phyloP scores from a whole-genome alignment of 345 rosid genomes.

The Nasturtium officinale region DNA sequence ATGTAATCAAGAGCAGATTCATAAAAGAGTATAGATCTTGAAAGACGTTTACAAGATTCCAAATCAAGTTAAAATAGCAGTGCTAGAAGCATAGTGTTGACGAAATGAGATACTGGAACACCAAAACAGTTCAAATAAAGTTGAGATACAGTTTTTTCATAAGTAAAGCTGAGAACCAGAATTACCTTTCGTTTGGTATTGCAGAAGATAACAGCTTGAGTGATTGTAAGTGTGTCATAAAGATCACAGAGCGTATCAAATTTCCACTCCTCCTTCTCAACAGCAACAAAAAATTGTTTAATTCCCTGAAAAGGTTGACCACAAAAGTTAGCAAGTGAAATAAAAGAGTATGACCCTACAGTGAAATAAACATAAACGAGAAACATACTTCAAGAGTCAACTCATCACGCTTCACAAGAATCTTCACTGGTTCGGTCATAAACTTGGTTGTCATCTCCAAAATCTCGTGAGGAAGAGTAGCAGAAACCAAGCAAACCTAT shows the following conservation, averaged over 20 bases:
- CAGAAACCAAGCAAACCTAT: slow-evolving; percentile 92
- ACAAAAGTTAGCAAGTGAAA: slow-evolving; percentile 10
- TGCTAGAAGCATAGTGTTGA: not conserved
- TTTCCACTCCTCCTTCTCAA: slow-evolving; percentile 98
- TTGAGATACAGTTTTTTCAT: not conserved
- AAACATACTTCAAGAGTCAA: slow-evolving; percentile 82
- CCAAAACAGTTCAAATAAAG: slow-evolving; percentile 29
- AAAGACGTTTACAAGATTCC: not conserved
- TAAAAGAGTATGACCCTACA: not conserved
- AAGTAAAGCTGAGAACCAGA: slow-evolving; percentile 1
- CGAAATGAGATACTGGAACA: slow-evolving; percentile 36
- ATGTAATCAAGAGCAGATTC: not conserved
- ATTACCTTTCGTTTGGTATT: slow-evolving; percentile 92
- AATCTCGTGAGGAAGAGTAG: slow-evolving; percentile 95
- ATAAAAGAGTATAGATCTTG: not conserved
- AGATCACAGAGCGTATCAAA: slow-evolving; percentile 96
- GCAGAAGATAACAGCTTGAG: slow-evolving; percentile 98
- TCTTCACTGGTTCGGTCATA: slow-evolving; percentile 97
- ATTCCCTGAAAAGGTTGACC: slow-evolving; percentile 62
- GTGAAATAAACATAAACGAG: not conserved
- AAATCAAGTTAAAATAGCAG: slow-evolving; percentile 12
- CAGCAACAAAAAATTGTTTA: slow-evolving; percentile 92
- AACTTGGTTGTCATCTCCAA: slow-evolving; percentile 91
- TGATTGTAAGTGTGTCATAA: slow-evolving; percentile 91
- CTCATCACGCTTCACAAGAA: slow-evolving; percentile 97